These are phyloP conservation scores for Phellopilus nigrolimitatus DNA, from an alignment of 1,284 basidiomycete genomes.

Conservation along the genomic window DNA sequence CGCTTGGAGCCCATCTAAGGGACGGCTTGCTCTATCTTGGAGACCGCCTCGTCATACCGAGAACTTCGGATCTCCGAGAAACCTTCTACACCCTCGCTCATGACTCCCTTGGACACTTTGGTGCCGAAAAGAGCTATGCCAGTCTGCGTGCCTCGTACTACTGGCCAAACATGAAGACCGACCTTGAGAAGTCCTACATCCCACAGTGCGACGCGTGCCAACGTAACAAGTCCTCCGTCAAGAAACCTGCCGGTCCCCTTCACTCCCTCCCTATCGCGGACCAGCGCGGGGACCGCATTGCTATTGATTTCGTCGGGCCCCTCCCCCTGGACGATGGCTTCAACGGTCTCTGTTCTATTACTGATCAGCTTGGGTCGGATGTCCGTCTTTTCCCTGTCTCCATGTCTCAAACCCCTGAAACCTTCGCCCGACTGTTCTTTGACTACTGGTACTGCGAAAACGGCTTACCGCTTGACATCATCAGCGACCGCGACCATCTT, in stretches of 20 bases:
- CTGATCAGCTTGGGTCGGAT: conserved; percentile 24
- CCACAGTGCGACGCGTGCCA: conserved; percentile 23
- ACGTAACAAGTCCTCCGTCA: conserved; percentile 22
- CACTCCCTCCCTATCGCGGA: conserved; percentile 27
- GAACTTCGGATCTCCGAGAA: conserved; percentile 16
- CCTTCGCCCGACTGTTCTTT: conserved; percentile 23
- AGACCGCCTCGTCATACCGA: conserved; percentile 30
- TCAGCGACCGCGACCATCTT: conserved; percentile 25
- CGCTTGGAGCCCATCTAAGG: conserved; percentile 10
- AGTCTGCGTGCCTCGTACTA: conserved; percentile 22
- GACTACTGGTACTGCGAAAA: conserved; percentile 24
- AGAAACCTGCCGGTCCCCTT: conserved; percentile 21
- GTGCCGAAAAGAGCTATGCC: conserved; percentile 23
- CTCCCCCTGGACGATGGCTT: conserved; percentile 23
- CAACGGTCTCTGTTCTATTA: conserved; percentile 20
- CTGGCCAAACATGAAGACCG: conserved; percentile 23
- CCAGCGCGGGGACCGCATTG: conserved; percentile 21
- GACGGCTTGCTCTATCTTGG: conserved; percentile 31
- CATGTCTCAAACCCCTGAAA: conserved; percentile 27
- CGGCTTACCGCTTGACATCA: conserved; percentile 24
- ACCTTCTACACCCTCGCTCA: conserved; percentile 27
- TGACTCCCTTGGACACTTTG: conserved; percentile 25
- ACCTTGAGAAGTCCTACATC: conserved; percentile 22
- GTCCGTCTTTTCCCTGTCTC: conserved; percentile 22
- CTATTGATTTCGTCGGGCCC: conserved; percentile 33